Percentiles rank a stretch among this genome's conserved stretches.
phyloP scores from a whole-genome alignment of 2,329 filamentous ascomycete species.

The Trichoderma sp. region DNA sequence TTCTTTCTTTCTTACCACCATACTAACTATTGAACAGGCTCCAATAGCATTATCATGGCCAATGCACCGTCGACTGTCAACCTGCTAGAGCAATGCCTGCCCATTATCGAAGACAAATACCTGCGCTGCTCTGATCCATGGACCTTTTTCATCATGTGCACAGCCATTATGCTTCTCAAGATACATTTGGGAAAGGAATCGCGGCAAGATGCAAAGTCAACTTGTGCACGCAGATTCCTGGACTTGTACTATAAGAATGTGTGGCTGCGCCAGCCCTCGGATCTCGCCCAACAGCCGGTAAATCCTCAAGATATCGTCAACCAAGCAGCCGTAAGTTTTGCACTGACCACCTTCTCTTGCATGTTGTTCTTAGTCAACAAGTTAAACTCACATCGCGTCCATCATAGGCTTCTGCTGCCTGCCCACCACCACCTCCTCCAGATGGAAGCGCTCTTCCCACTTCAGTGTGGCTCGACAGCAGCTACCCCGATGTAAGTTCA shows the following conservation, averaged over 20 bases:
- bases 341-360: neutral
- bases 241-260: slow-evolving; percentile 9
- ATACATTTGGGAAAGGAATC: slow-evolving; percentile 4
- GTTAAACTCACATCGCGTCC: neutral
- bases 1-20: neutral
- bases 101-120: slow-evolving; percentile 1
- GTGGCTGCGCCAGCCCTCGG: slow-evolving; percentile 9
- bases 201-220: slow-evolving; percentile 3
- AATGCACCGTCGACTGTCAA: neutral
- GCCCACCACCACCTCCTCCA: neutral
- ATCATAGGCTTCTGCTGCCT: neutral
- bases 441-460: neutral
- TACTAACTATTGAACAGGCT: neutral
- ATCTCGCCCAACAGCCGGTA: slow-evolving; percentile 8
- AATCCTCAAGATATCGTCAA: neutral
- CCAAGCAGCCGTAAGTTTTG: neutral
- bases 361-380: neutral
- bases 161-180: slow-evolving; percentile 9
- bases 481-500: slow-evolving; percentile 6
- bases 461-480: slow-evolving; percentile 9
- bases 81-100: slow-evolving; percentile 8
- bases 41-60: neutral
- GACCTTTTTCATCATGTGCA: slow-evolving; percentile 9
- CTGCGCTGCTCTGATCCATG: neutral
- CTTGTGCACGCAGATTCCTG: slow-evolving; percentile 2